phyloP scores from a whole-genome alignment of 2,329 filamentous ascomycete species.

The Pezicula rhizophila region DNA sequence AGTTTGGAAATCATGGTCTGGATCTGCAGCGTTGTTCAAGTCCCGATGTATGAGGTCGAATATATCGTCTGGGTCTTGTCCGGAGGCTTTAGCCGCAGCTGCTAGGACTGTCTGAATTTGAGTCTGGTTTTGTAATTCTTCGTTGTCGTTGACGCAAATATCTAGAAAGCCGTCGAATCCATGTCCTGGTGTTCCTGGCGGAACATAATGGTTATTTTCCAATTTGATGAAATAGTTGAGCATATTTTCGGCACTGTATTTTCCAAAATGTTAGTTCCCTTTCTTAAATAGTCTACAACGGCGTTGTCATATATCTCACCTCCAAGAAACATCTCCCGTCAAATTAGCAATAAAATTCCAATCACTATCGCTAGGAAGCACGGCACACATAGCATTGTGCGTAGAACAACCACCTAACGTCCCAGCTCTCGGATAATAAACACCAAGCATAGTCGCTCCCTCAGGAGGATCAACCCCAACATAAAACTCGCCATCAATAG shows the following conservation, averaged over 20 bases:
- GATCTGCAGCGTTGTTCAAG: slow-evolving; percentile 15
- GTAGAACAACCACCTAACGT: slow-evolving; percentile 24
- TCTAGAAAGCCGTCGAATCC: slow-evolving; percentile 26
- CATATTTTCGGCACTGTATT: neutral
- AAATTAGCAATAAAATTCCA: slow-evolving; percentile 18
- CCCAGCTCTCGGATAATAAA: slow-evolving; percentile 26
- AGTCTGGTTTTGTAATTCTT: slow-evolving; percentile 6
- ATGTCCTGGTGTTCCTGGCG: slow-evolving; percentile 9
- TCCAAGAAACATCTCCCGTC: slow-evolving; percentile 22
- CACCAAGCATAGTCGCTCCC: slow-evolving; percentile 18
- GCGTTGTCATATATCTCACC: neutral
- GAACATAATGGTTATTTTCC: slow-evolving; percentile 4
- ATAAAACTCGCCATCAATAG: slow-evolving; percentile 19
- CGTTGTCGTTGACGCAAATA: slow-evolving; percentile 7
- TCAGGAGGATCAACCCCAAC: slow-evolving; percentile 20
- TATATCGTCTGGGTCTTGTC: slow-evolving; percentile 12
- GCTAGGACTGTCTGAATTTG: slow-evolving; percentile 9
- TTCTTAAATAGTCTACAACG: too few species aligned
- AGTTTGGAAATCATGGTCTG: slow-evolving; percentile 13
- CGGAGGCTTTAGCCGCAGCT: slow-evolving; percentile 9
- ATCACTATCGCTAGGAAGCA: slow-evolving; percentile 16
- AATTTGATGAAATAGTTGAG: slow-evolving; percentile 4
- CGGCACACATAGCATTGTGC: slow-evolving; percentile 17
- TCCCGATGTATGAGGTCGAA: slow-evolving; percentile 13
- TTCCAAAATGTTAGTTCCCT: too few species aligned